These are phyloP conservation scores for Lyophyllum decastes DNA, from an alignment of 768 basidiomycete species.

Conservation along the genomic window DNA sequence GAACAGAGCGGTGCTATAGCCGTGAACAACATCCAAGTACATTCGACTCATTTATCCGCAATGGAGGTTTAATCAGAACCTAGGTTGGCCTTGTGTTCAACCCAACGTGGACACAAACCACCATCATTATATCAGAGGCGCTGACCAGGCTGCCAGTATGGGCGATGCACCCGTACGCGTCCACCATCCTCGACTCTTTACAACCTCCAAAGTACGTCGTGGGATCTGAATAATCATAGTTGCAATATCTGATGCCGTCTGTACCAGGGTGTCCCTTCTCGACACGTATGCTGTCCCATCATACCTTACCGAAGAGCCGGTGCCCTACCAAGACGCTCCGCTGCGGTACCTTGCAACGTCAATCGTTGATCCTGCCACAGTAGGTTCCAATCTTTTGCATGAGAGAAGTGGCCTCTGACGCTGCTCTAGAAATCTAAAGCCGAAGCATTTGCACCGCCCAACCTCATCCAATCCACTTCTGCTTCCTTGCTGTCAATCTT, in stretches of 20 bases:
- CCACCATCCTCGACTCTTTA: constrained; percentile 39
- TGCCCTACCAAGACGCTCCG: constrained; percentile 44
- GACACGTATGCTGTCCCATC: constrained; percentile 53
- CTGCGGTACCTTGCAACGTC: constrained; percentile 50
- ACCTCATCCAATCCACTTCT: constrained; percentile 54
- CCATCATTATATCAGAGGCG: constrained; percentile 55
- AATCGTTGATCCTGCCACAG: constrained; percentile 17
- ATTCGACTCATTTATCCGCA: constrained; percentile 1
- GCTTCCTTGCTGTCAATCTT: constrained; percentile 52
- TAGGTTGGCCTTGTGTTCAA: constrained; percentile 55
- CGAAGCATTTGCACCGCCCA: constrained; percentile 52
- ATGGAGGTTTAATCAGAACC: not conserved
- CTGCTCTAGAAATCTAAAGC: constrained; percentile 32
- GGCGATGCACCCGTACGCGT: constrained; percentile 51
- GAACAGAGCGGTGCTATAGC: constrained; percentile 49
- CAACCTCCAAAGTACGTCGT: constrained; percentile 46
- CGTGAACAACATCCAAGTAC: constrained; percentile 49
- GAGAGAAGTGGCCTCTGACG: not conserved
- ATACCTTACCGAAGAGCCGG: constrained; percentile 41
- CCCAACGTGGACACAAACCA: constrained; percentile 48
- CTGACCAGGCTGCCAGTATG: constrained; percentile 48
- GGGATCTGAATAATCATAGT: not conserved
- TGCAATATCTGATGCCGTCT: not conserved
- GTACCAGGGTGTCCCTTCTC: constrained; percentile 45
- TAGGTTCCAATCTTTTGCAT: constrained; percentile 13